These are phyloP conservation scores for Mycena sanguinolenta DNA, from an alignment of 768 basidiomycete genomes.

Conservation along the genomic window DNA sequence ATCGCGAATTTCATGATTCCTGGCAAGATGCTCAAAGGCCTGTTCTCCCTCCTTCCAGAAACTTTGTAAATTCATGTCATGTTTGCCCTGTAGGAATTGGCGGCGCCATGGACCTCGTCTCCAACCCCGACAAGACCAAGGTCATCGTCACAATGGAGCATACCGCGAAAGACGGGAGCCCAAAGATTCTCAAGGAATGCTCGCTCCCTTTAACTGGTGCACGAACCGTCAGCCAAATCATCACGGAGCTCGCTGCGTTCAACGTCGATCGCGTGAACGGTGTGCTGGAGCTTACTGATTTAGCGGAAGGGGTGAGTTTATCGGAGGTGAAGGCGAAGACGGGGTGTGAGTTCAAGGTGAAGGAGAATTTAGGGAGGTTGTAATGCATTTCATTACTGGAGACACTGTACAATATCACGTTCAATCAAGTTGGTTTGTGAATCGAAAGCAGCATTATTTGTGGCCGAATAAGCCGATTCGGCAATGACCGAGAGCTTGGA, in stretches of 20 bases:
- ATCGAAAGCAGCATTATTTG: no score
- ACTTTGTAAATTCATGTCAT: background rate
- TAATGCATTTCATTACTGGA: constrained; percentile 38
- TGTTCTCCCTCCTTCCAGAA: constrained; percentile 6
- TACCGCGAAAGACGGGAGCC: constrained; percentile 88
- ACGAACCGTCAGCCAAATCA: constrained; percentile 87
- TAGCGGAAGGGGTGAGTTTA: constrained; percentile 86
- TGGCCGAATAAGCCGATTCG: no score
- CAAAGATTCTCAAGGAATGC: constrained; percentile 89
- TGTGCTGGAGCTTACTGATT: constrained; percentile 79
- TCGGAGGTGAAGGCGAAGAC: constrained; percentile 92
- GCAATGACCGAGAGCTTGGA: no score
- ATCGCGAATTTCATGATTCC: constrained; percentile 99
- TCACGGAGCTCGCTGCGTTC: constrained; percentile 95
- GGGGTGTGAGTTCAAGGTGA: constrained; percentile 82
- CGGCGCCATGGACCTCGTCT: constrained; percentile 96
- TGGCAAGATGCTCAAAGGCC: constrained; percentile 90
- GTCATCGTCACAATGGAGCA: constrained; percentile 94
- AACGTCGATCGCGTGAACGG: constrained; percentile 85
- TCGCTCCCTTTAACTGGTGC: constrained; percentile 91
- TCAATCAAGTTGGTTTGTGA: no score
- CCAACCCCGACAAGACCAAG: constrained; percentile 95
- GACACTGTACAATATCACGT: no score
- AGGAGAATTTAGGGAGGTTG: constrained; percentile 63
- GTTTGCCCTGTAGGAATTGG: constrained; percentile 78